phyloP scores from a whole-genome alignment of 177 flowering plant genomes.

The Telopea speciosissima region DNA sequence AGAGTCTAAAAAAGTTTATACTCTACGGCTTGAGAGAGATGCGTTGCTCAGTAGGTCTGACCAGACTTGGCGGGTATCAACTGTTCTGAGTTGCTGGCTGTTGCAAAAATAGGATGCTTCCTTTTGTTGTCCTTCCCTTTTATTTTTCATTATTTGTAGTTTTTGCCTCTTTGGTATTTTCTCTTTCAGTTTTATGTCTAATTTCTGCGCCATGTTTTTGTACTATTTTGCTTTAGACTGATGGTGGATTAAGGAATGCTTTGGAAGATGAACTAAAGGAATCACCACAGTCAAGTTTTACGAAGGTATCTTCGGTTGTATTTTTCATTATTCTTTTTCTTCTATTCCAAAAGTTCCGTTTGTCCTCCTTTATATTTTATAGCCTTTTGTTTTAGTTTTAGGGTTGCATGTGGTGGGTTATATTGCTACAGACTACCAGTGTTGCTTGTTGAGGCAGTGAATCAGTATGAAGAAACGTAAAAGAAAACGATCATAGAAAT shows the following conservation, averaged over 20 bases:
- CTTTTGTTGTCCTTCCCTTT: not conserved
- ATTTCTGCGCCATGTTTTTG: not conserved
- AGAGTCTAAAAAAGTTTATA: constrained; percentile 48
- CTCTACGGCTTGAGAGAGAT: constrained; percentile 53
- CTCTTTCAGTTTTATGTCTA: not conserved
- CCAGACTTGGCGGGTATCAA: constrained; percentile 58
- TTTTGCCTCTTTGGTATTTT: not conserved
- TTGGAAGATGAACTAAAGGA: constrained; percentile 31
- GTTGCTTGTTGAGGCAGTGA: too few species aligned
- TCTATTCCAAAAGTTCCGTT: not conserved
- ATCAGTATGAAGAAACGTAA: too few species aligned
- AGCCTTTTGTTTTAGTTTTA: too few species aligned
- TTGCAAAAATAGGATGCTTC: not conserved
- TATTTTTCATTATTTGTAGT: not conserved
- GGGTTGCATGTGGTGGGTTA: too few species aligned
- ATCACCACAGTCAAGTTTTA: constrained; percentile 71
- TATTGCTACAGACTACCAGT: too few species aligned
- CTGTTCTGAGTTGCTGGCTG: not conserved
- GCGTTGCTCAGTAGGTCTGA: constrained; percentile 41
- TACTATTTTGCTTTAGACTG: constrained; percentile 35
- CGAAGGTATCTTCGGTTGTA: constrained; percentile 42
- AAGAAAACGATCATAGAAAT: too few species aligned
- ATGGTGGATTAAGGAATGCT: constrained; percentile 60
- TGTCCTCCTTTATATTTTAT: not conserved
- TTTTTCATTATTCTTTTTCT: not conserved